phyloP scores from a whole-genome alignment of 805 yeast species.

The Pichia deserticola region DNA sequence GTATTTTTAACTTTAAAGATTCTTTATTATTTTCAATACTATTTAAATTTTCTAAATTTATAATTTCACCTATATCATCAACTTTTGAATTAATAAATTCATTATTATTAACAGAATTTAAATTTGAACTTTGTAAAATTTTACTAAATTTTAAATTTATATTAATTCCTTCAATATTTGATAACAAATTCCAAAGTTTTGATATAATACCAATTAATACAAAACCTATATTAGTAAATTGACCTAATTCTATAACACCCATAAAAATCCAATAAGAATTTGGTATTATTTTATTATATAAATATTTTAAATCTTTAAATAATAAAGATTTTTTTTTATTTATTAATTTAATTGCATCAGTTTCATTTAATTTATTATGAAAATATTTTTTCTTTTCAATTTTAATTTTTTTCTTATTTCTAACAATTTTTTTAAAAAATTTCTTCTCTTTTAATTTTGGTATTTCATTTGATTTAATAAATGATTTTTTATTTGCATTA shows the following conservation, averaged over 20 bases:
- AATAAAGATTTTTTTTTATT: background rate
- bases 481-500: slow-evolving; percentile 5
- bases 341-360: background rate
- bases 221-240: slow-evolving; percentile 68
- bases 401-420: slow-evolving; percentile 3
- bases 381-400: background rate
- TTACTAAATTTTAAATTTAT: slow-evolving; percentile 6
- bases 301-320: slow-evolving; percentile 17
- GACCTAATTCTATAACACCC: slow-evolving; percentile 65
- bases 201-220: slow-evolving; percentile 54
- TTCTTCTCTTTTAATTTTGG: slow-evolving; percentile 4
- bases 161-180: background rate
- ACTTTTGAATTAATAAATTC: background rate
- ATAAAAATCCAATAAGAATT: slow-evolving; percentile 55
- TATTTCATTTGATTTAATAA: slow-evolving; percentile 1
- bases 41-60: too few relatives aligned
- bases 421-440: slow-evolving; percentile 3
- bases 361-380: slow-evolving; percentile 1
- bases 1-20: background rate
- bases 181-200: slow-evolving; percentile 28
- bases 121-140: slow-evolving; percentile 8
- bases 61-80: background rate
- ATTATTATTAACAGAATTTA: too few relatives aligned
- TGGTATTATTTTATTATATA: slow-evolving; percentile 33
- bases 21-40: background rate